Evolutionary conservation across 495 filamentous ascomycete species (phyloP).

Genomic region (Zalerion maritima): DNA sequence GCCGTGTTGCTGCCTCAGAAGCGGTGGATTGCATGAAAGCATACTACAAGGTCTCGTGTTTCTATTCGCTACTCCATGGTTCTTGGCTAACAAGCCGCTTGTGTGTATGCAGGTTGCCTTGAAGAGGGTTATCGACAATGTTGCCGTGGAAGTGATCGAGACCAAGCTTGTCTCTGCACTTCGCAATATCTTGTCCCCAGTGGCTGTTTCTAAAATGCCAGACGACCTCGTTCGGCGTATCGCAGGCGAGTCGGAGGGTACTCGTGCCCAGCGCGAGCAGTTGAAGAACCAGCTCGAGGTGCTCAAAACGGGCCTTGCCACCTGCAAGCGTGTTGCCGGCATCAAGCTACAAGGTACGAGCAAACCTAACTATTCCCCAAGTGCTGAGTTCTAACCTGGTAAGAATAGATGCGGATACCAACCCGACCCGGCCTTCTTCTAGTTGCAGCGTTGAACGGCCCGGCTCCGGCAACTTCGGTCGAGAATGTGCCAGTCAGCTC

Average conservation of each 20-base stretch:
- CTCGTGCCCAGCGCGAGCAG: slow-evolving; percentile 29
- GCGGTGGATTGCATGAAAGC: slow-evolving; percentile 34
- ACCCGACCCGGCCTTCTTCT: too few species aligned
- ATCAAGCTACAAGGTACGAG: slow-evolving; percentile 11
- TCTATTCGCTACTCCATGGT: slow-evolving; percentile 1
- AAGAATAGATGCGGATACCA: slow-evolving; percentile 7
- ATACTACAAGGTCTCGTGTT: slow-evolving; percentile 31
- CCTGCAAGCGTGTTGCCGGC: slow-evolving; percentile 30
- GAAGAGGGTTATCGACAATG: slow-evolving; percentile 46
- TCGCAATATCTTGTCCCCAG: slow-evolving; percentile 25
- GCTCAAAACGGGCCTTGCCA: slow-evolving; percentile 33
- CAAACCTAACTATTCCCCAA: slow-evolving; percentile 5
- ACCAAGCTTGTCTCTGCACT: slow-evolving; percentile 37
- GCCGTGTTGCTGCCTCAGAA: slow-evolving; percentile 28
- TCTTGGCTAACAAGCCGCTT: slow-evolving; percentile 7
- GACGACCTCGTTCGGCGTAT: slow-evolving; percentile 28
- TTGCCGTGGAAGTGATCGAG: slow-evolving; percentile 44
- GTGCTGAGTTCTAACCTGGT: too few species aligned
- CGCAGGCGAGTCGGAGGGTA: slow-evolving; percentile 41
- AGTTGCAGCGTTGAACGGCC: too few species aligned
- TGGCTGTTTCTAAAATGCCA: slow-evolving; percentile 29
- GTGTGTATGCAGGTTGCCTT: slow-evolving; percentile 36
- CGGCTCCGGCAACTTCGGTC: too few species aligned
- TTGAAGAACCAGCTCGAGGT: slow-evolving; percentile 35
- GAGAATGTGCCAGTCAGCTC: too few species aligned